Evolutionary conservation across 331 rosid species (phyloP).

Genomic region (Cucumis variabilis): DNA sequence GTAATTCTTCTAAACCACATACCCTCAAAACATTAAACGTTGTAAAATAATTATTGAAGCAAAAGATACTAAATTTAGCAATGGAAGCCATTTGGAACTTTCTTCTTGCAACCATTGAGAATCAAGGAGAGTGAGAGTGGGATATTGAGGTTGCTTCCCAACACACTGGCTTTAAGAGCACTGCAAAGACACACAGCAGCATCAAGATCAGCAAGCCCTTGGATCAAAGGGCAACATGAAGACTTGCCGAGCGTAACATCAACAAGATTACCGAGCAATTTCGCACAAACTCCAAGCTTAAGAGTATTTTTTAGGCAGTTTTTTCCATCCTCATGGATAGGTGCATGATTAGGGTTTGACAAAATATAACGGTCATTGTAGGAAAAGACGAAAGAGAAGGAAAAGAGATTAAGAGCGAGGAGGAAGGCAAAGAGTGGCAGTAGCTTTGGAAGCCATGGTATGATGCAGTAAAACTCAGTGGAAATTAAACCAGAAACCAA

Average conservation of each 20-base stretch:
- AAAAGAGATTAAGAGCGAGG: slow-evolving; percentile 59
- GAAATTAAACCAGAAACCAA: not conserved
- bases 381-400: slow-evolving; percentile 51
- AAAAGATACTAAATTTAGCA: not conserved
- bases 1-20: not conserved
- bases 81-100: slow-evolving; percentile 40
- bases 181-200: slow-evolving; percentile 87
- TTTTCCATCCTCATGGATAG: not conserved
- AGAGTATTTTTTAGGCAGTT: slow-evolving; percentile 68
- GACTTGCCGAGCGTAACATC: slow-evolving; percentile 55
- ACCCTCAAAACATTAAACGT: not conserved
- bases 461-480: not conserved
- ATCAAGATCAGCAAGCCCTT: slow-evolving; percentile 80
- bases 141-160: slow-evolving; percentile 72
- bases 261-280: slow-evolving; percentile 56
- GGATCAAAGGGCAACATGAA: slow-evolving; percentile 72
- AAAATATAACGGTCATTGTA: slow-evolving; percentile 45
- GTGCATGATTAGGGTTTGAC: not conserved
- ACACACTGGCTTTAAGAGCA: slow-evolving; percentile 65
- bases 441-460: slow-evolving; percentile 59
- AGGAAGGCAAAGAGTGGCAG: slow-evolving; percentile 60
- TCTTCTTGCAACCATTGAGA: slow-evolving; percentile 68
- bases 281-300: slow-evolving; percentile 66
- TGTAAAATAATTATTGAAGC: not conserved
- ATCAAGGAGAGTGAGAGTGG: slow-evolving; percentile 73